Percentiles rank a stretch among this genome's conserved stretches.
phyloP scores from a whole-genome alignment of 2,329 filamentous ascomycete species.

The Fusarium liriodendri region DNA sequence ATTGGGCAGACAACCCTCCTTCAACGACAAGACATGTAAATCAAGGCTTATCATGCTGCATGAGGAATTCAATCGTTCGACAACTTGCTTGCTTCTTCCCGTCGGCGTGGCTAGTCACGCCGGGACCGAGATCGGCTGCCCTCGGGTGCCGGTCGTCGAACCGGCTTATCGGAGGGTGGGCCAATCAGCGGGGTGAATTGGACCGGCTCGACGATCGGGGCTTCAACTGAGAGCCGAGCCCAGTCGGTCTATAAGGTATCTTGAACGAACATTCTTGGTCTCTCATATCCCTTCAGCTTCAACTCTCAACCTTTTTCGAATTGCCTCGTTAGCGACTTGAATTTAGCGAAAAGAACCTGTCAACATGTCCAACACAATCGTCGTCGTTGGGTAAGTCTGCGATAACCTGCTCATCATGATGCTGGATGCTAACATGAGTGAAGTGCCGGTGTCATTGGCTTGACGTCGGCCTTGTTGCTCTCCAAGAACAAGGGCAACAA shows the following conservation, averaged over 20 bases:
- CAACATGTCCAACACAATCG: slow-evolving; percentile 47
- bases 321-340: neutral
- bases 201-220: slow-evolving; percentile 14
- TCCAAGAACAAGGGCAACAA: slow-evolving; percentile 56
- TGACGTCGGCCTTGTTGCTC: slow-evolving; percentile 63
- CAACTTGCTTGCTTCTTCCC: slow-evolving; percentile 16
- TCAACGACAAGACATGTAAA: neutral
- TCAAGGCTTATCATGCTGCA: neutral
- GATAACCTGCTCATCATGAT: neutral
- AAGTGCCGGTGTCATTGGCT: slow-evolving; percentile 62
- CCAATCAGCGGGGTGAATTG: slow-evolving; percentile 24
- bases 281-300: neutral
- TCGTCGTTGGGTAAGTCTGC: slow-evolving; percentile 49
- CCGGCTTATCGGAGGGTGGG: neutral
- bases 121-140: slow-evolving; percentile 17
- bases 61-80: neutral
- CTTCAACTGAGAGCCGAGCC: slow-evolving; percentile 27
- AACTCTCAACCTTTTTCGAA: neutral
- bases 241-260: slow-evolving; percentile 16
- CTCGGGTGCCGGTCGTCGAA: neutral
- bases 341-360: neutral
- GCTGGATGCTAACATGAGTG: neutral
- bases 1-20: slow-evolving; percentile 11
- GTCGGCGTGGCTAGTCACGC: neutral
- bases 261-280: neutral